A percentile compares a stretch with the other conserved stretches of the same genome.
Evolutionary conservation across 2,329 filamentous ascomycete genomes (phyloP).

Genomic region (Colletotrichum sp.): DNA sequence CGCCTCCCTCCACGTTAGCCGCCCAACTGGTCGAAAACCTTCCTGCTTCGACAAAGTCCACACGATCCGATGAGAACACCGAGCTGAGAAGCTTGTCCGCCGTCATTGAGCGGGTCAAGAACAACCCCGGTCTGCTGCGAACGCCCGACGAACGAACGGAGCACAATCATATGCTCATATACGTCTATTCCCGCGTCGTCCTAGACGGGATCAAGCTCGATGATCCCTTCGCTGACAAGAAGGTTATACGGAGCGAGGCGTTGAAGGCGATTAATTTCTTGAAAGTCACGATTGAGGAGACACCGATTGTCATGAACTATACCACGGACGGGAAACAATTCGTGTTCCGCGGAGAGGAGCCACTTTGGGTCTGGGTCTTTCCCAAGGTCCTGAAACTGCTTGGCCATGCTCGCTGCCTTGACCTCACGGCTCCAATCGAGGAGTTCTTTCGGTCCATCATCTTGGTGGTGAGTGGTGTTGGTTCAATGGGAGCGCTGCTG

Average conservation of each 20-base stretch:
- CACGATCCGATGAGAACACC: conserved; percentile 69
- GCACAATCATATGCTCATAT: conserved; percentile 85
- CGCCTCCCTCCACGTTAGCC: conserved; percentile 82
- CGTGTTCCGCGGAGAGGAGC: conserved; percentile 60
- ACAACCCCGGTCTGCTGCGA: conserved; percentile 59
- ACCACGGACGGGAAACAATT: conserved; percentile 43
- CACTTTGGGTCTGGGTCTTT: conserved; percentile 70
- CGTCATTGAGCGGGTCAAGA: conserved; percentile 60
- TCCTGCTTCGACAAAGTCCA: conserved; percentile 66
- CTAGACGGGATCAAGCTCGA: conserved; percentile 72
- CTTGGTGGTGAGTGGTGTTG: conserved; percentile 45
- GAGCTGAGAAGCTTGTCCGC: conserved; percentile 75
- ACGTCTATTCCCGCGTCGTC: conserved; percentile 81
- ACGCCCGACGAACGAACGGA: conserved; percentile 69
- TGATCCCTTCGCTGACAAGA: conserved; percentile 68
- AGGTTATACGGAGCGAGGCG: conserved; percentile 62
- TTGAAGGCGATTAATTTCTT: conserved; percentile 80
- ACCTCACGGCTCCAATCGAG: conserved; percentile 56
- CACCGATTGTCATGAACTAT: conserved; percentile 69
- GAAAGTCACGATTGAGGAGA: conserved; percentile 74
- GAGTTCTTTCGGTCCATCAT: conserved; percentile 56
- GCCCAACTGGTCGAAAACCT: conserved; percentile 87
- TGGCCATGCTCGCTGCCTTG: conserved; percentile 53
- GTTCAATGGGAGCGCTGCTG: conserved; percentile 53
- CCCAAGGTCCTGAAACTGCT: conserved; percentile 63